phyloP scores from a whole-genome alignment of 2,329 filamentous ascomycete genomes.

The Colletotrichum trifolii region DNA sequence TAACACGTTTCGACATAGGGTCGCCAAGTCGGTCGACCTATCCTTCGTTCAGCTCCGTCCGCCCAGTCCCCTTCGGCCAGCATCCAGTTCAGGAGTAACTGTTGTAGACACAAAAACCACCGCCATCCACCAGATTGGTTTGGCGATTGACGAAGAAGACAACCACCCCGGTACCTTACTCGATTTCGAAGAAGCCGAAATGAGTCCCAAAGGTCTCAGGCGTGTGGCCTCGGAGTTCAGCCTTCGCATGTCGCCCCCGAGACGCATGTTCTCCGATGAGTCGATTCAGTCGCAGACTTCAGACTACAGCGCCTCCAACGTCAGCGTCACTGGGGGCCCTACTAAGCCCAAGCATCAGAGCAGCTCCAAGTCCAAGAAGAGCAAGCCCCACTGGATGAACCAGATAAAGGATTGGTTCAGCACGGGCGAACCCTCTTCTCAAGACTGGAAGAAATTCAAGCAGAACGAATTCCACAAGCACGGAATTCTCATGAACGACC shows the following conservation, averaged over 20 bases:
- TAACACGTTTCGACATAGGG: conserved; percentile 8
- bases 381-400: conserved; percentile 51
- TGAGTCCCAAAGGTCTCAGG: conserved; percentile 18
- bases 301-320: conserved; percentile 41
- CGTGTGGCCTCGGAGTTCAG: conserved; percentile 30
- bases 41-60: conserved; percentile 2
- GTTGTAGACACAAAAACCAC: conserved; percentile 24
- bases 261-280: conserved; percentile 19
- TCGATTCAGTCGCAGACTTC: conserved; percentile 33
- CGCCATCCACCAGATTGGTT: neutral
- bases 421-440: conserved; percentile 60
- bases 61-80: conserved; percentile 12
- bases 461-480: conserved; percentile 54
- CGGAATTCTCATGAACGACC: conserved; percentile 57
- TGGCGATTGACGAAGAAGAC: conserved; percentile 29
- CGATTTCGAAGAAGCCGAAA: conserved; percentile 11
- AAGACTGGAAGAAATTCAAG: conserved; percentile 60
- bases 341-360: conserved; percentile 26
- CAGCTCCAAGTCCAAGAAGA: conserved; percentile 44
- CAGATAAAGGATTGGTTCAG: conserved; percentile 61
- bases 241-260: conserved; percentile 28
- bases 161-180: conserved; percentile 26
- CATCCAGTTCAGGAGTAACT: conserved; percentile 28
- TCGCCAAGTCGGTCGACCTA: conserved; percentile 22
- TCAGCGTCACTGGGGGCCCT: conserved; percentile 34